Conservation (phyloP, 208 protist species). For the Leishmania major region DNA sequence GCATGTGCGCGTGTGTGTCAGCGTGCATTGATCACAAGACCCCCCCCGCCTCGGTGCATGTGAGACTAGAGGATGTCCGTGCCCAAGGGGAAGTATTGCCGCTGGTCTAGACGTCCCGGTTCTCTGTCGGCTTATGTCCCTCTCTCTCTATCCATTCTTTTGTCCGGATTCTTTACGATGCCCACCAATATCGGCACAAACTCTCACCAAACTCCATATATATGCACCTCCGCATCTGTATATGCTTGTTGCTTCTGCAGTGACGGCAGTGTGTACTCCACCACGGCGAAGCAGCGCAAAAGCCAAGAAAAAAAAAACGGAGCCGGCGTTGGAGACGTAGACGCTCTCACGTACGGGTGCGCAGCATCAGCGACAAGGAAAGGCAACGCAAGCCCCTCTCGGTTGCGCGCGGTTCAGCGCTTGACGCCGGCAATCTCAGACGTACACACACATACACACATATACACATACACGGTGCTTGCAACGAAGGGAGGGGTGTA, state of each 20-base stretch:
- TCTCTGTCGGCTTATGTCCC: not conserved
- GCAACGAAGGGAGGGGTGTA: not conserved
- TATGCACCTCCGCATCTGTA: not conserved
- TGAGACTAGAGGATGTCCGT: not conserved
- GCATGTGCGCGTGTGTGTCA: not conserved
- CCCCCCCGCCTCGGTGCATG: not conserved
- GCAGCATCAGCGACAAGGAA: not conserved
- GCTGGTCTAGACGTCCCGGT: not conserved
- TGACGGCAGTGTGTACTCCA: not conserved
- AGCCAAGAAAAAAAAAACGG: not conserved
- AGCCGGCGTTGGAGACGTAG: not conserved
- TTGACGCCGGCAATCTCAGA: not conserved
- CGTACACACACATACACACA: not conserved
- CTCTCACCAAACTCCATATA: not conserved
- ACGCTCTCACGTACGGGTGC: not conserved
- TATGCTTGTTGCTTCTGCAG: not conserved
- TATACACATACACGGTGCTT: not conserved
- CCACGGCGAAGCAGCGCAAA: not conserved
- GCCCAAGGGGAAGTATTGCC: not conserved
- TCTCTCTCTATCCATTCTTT: not conserved
- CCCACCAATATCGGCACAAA: not conserved
- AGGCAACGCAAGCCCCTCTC: not conserved
- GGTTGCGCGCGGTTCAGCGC: not conserved
- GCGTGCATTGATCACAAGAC: not conserved
- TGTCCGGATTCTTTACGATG: not conserved